These are phyloP conservation scores for Claviceps digitariae DNA, from an alignment of 2,329 filamentous ascomycete genomes.

Conservation along the genomic window DNA sequence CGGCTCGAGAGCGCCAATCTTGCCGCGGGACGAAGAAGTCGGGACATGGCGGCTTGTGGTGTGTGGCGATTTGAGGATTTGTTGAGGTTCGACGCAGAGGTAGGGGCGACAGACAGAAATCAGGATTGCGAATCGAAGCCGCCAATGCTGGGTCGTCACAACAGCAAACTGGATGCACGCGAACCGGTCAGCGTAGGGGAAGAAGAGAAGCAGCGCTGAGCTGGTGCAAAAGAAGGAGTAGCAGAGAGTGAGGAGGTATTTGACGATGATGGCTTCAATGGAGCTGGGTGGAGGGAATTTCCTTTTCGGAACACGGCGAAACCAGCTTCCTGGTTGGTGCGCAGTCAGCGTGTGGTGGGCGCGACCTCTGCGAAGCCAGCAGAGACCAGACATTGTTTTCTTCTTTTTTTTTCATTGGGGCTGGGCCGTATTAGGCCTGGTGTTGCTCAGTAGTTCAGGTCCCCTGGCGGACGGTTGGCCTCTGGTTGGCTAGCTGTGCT, in stretches of 20 bases:
- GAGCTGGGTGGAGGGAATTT: constrained; percentile 9
- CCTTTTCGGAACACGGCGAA: constrained; percentile 9
- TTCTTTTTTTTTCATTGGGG: constrained; percentile 9
- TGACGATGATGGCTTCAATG: constrained; percentile 6
- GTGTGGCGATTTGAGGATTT: constrained; percentile 3
- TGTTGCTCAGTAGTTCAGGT: not conserved
- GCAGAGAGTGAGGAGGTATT: constrained; percentile 1
- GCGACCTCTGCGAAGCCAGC: not conserved
- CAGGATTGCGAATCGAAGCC: constrained; percentile 6
- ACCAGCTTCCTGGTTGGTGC: constrained; percentile 8
- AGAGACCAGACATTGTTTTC: constrained; percentile 7
- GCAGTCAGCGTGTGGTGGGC: not conserved
- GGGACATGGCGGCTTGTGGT: constrained; percentile 28
- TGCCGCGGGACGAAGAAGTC: constrained; percentile 36
- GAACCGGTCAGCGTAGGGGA: not conserved
- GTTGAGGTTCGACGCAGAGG: constrained; percentile 4
- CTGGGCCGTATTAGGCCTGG: not conserved
- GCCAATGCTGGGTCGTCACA: constrained; percentile 8
- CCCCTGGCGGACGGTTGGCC: not conserved
- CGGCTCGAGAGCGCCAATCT: constrained; percentile 32
- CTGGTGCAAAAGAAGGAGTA: not conserved
- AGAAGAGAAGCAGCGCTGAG: not conserved
- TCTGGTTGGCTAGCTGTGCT: not conserved
- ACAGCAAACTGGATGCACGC: not conserved
- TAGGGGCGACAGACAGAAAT: constrained; percentile 1